Evolutionary conservation across 768 basidiomycete genomes (phyloP).

Genomic region (Collybia nuda): DNA sequence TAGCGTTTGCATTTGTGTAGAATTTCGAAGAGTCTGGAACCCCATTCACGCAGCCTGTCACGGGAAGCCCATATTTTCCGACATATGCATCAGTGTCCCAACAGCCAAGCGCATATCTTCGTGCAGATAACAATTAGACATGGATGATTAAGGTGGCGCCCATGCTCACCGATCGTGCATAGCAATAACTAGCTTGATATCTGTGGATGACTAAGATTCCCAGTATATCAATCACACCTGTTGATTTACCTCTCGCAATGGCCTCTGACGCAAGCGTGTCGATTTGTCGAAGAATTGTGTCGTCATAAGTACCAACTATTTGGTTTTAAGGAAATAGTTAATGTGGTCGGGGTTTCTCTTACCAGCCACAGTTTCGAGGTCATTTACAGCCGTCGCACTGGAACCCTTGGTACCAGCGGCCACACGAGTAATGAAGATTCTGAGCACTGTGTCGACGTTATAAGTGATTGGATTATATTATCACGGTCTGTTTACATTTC

Average conservation of each 20-base stretch:
- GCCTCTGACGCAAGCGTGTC: conserved; percentile 22
- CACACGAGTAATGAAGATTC: conserved; percentile 22
- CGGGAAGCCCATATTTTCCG: conserved; percentile 18
- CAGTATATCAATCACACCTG: background rate
- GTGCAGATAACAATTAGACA: background rate
- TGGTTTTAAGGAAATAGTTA: background rate
- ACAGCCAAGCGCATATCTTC: conserved; percentile 22
- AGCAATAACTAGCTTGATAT: conserved; percentile 24
- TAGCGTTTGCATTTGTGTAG: conserved; percentile 22
- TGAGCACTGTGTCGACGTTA: conserved; percentile 12
- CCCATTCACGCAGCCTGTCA: conserved; percentile 20
- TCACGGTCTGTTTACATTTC: conserved; percentile 10
- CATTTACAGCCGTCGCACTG: conserved; percentile 18
- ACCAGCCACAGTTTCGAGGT: conserved; percentile 22
- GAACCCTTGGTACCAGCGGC: conserved; percentile 21
- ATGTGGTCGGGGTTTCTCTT: background rate
- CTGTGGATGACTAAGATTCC: conserved; percentile 2
- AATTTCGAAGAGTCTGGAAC: conserved; percentile 23
- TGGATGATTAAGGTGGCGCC: background rate
- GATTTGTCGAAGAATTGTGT: conserved; percentile 20
- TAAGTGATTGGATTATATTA: background rate
- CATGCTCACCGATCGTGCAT: conserved; percentile 21
- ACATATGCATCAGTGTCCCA: conserved; percentile 26
- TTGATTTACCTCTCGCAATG: conserved; percentile 17
- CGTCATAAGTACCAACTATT: conserved; percentile 23